Conservation (phyloP, 805 yeast genomes). For the Metschnikowia drakensbergensis region DNA sequence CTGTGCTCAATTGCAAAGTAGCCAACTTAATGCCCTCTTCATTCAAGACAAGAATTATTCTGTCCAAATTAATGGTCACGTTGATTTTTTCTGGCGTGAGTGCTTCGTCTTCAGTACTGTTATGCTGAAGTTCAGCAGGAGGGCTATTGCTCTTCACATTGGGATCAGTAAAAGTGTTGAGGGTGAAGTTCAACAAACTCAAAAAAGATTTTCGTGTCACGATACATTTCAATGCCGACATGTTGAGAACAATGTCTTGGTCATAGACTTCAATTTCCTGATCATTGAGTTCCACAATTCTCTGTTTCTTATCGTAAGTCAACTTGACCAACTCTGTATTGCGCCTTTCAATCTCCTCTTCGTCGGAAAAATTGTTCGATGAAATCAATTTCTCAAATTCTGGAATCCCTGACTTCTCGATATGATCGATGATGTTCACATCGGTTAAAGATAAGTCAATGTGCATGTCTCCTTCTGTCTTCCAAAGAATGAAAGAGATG, state of each 20-base stretch:
- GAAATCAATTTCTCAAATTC: constrained; percentile 70
- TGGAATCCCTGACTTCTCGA: constrained; percentile 56
- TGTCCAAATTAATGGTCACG: constrained; percentile 63
- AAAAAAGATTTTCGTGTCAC: constrained; percentile 74
- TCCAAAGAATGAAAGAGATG: constrained; percentile 56
- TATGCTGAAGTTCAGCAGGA: constrained; percentile 68
- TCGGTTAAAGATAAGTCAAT: constrained; percentile 63
- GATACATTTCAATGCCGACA: constrained; percentile 76
- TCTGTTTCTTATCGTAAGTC: constrained; percentile 53
- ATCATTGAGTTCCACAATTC: constrained; percentile 53
- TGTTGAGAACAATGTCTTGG: constrained; percentile 64
- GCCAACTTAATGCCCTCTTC: constrained; percentile 84
- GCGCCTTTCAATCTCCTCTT: constrained; percentile 29
- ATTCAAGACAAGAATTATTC: constrained; percentile 69
- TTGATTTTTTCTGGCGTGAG: constrained; percentile 72
- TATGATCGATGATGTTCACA: constrained; percentile 68
- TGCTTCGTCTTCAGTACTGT: constrained; percentile 51
- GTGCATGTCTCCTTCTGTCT: constrained; percentile 57
- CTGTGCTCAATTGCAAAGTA: constrained; percentile 70
- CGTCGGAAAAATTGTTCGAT: constrained; percentile 46
- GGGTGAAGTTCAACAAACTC: constrained; percentile 71
- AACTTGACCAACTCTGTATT: constrained; percentile 52
- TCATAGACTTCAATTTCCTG: constrained; percentile 66
- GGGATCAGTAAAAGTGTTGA: constrained; percentile 88
- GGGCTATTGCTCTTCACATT: constrained; percentile 55